Evolutionary conservation across 176 grass and related monocot genomes (phyloP).

Genomic region (Ensete glaucum): DNA sequence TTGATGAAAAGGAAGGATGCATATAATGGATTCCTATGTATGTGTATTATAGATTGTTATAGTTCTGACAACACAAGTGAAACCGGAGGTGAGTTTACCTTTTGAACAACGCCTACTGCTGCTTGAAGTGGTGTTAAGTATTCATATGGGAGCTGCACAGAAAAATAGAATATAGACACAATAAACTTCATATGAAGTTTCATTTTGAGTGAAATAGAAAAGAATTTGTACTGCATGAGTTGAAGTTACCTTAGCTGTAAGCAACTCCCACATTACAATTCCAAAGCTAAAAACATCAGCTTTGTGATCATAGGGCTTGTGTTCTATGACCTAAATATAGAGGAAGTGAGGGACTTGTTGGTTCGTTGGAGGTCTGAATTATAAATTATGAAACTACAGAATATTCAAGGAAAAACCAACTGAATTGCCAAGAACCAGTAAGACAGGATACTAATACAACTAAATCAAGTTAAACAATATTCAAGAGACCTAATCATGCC

Average conservation of each 20-base stretch:
- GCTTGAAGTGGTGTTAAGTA: slow-evolving; percentile 33
- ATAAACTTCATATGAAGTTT: slow-evolving; percentile 4
- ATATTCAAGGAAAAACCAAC: no score
- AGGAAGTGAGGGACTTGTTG: neutral
- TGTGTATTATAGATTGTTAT: no score
- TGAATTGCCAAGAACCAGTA: no score
- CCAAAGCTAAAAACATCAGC: slow-evolving; percentile 45
- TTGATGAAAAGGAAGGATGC: no score
- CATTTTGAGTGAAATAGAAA: neutral
- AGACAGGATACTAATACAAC: no score
- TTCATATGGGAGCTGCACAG: slow-evolving; percentile 27
- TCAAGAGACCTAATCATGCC: no score
- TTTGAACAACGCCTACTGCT: slow-evolving; percentile 35
- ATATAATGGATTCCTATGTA: no score
- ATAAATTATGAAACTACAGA: no score
- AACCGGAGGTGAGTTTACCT: slow-evolving; percentile 9
- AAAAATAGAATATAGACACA: neutral
- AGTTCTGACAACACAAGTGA: no score
- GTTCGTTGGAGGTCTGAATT: neutral
- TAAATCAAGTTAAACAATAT: no score
- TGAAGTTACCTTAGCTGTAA: slow-evolving; percentile 22
- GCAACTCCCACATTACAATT: slow-evolving; percentile 32
- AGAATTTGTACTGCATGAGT: neutral
- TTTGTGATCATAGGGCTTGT: slow-evolving; percentile 39
- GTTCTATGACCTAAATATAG: slow-evolving; percentile 30